These are phyloP conservation scores for Pisolithus microcarpus DNA, from an alignment of 768 basidiomycete species.

Conservation along the genomic window DNA sequence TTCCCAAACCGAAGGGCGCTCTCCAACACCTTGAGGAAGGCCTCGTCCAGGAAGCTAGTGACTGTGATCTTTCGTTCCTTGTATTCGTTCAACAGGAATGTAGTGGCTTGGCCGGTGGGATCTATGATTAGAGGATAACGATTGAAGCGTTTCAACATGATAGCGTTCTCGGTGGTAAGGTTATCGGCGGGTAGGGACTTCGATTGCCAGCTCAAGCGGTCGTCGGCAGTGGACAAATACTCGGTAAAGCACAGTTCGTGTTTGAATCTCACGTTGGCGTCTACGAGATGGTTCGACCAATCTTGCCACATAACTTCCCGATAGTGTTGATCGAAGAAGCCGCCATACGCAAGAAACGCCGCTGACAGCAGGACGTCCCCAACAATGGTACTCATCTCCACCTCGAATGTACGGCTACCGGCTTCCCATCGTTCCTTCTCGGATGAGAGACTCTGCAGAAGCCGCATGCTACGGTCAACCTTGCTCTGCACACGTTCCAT, in stretches of 20 bases:
- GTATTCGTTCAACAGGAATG: constrained; percentile 91
- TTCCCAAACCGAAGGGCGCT: constrained; percentile 99
- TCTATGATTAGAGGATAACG: constrained; percentile 97
- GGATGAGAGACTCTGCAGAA: constrained; percentile 89
- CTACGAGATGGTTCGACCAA: constrained; percentile 84
- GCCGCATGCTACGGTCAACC: constrained; percentile 93
- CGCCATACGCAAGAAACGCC: constrained; percentile 93
- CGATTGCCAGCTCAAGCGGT: constrained; percentile 92
- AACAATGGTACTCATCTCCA: constrained; percentile 97
- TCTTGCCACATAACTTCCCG: constrained; percentile 96
- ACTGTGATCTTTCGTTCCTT: constrained; percentile 95
- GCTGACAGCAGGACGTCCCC: constrained; percentile 95
- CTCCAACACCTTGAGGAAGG: constrained; percentile 97
- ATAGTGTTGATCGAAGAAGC: constrained; percentile 98
- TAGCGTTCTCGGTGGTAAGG: constrained; percentile 96
- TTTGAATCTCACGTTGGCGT: constrained; percentile 90
- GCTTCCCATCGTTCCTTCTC: constrained; percentile 92
- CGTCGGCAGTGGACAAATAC: constrained; percentile 94
- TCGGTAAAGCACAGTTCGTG: constrained; percentile 88
- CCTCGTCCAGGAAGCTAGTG: constrained; percentile 97
- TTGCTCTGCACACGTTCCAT: constrained; percentile 98
- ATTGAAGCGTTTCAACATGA: constrained; percentile 97
- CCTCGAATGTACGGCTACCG: constrained; percentile 91
- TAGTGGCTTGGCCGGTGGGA: constrained; percentile 94
- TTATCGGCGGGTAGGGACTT: constrained; percentile 94